Percentiles rank a stretch among this genome's conserved stretches.
phyloP scores from a whole-genome alignment of 805 yeast species.

The Wickerhamomyces sydowiorum region DNA sequence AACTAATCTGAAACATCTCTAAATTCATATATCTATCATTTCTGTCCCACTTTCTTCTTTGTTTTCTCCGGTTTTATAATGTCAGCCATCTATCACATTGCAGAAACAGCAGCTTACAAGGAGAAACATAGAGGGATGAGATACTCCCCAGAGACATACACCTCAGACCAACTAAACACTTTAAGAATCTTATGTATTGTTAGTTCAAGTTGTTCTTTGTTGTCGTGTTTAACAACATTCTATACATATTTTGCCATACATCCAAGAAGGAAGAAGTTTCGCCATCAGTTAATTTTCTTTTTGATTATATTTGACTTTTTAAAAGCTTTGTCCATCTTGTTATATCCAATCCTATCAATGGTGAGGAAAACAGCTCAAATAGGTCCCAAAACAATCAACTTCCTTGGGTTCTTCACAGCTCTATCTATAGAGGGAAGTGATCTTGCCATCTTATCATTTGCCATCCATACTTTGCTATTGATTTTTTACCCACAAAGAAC shows the following conservation, averaged over 20 bases:
- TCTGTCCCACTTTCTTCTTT: no score
- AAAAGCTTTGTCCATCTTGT: constrained; percentile 61
- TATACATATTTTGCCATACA: constrained; percentile 60
- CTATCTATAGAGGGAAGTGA: constrained; percentile 83
- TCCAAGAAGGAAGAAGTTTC: constrained; percentile 53
- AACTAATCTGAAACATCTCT: no score
- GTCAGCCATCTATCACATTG: no score
- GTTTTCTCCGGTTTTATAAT: no score
- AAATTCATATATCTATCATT: no score
- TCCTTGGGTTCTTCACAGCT: constrained; percentile 71
- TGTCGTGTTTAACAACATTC: constrained; percentile 53
- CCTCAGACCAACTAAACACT: constrained; percentile 1
- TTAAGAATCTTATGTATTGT: constrained; percentile 36
- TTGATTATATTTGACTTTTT: constrained; percentile 68
- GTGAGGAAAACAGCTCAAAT: constrained; percentile 40
- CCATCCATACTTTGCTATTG: constrained; percentile 72
- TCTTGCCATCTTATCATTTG: constrained; percentile 73
- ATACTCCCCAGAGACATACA: constrained; percentile 1
- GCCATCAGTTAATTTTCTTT: constrained; percentile 65
- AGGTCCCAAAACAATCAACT: constrained; percentile 10
- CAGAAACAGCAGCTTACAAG: not conserved
- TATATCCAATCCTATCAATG: constrained; percentile 61
- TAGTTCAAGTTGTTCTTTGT: constrained; percentile 43
- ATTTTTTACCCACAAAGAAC: constrained; percentile 59
- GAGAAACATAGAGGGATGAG: not conserved